phyloP scores from a whole-genome alignment of 1,284 basidiomycete genomes.

The Cerioporus squamosus region DNA sequence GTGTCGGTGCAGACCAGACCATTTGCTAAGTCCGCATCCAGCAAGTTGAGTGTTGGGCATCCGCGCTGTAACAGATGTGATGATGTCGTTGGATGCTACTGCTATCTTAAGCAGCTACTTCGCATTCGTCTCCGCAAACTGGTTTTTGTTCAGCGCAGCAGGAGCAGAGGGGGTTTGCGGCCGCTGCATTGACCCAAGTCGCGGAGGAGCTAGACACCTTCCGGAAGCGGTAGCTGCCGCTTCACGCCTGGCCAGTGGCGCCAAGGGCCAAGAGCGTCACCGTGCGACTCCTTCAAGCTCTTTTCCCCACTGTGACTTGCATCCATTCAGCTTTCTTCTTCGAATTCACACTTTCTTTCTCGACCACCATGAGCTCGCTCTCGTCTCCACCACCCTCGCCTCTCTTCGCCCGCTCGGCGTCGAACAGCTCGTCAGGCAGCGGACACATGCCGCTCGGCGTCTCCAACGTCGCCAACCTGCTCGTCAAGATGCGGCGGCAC shows the following conservation, averaged over 20 bases:
- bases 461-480: slow-evolving; percentile 51
- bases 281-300: background rate
- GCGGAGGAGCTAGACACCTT: background rate
- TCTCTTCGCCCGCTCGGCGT: slow-evolving; percentile 26
- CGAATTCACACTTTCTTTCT: background rate
- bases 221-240: background rate
- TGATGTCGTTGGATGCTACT: too few species aligned
- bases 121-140: too few species aligned
- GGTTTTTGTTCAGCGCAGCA: background rate
- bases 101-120: too few species aligned
- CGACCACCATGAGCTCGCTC: slow-evolving; percentile 15
- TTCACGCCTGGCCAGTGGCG: too few species aligned
- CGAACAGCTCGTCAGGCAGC: slow-evolving; percentile 30
- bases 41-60: too few species aligned
- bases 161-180: background rate
- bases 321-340: background rate
- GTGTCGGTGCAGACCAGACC: too few species aligned
- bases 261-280: background rate
- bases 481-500: slow-evolving; percentile 52
- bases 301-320: background rate
- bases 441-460: slow-evolving; percentile 35
- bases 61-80: too few species aligned
- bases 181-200: too few species aligned
- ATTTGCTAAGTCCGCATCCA: too few species aligned
- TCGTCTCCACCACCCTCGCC: slow-evolving; percentile 34